A percentile compares a stretch with the other conserved stretches of the same genome.
phyloP scores from a whole-genome alignment of 2,329 filamentous ascomycete species.

The Pyricularia pennisetigena region DNA sequence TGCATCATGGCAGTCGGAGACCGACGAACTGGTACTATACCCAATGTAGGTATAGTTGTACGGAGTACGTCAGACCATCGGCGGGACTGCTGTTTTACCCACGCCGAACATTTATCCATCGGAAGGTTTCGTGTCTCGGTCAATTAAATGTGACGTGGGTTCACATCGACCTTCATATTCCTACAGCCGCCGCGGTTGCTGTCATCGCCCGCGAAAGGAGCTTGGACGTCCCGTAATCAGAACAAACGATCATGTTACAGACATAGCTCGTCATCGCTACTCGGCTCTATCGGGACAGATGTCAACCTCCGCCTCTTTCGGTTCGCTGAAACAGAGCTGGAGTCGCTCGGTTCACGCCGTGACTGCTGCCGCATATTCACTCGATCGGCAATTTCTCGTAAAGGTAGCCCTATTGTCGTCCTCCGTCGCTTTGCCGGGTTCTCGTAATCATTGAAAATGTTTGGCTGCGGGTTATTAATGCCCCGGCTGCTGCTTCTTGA shows the following conservation, averaged over 20 bases:
- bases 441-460: not conserved
- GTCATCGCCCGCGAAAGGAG: not conserved
- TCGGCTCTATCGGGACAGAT: not conserved
- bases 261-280: constrained; percentile 12
- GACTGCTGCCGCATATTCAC: not conserved
- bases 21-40: not conserved
- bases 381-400: not conserved
- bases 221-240: not conserved
- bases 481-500: not conserved
- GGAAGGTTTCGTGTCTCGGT: not conserved
- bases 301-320: not conserved
- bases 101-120: not conserved
- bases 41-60: not conserved
- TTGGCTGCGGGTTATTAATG: not conserved
- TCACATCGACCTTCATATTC: not conserved
- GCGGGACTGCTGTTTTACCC: not conserved
- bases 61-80: not conserved
- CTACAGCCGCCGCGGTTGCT: not conserved
- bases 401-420: not conserved
- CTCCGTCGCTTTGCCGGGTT: constrained; percentile 3
- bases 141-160: not conserved
- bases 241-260: constrained; percentile 6
- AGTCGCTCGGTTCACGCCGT: not conserved
- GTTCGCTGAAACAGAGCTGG: not conserved
- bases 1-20: not conserved